Evolutionary conservation across 176 grass and related monocot species (phyloP).

Genomic region (Carex littledalei): DNA sequence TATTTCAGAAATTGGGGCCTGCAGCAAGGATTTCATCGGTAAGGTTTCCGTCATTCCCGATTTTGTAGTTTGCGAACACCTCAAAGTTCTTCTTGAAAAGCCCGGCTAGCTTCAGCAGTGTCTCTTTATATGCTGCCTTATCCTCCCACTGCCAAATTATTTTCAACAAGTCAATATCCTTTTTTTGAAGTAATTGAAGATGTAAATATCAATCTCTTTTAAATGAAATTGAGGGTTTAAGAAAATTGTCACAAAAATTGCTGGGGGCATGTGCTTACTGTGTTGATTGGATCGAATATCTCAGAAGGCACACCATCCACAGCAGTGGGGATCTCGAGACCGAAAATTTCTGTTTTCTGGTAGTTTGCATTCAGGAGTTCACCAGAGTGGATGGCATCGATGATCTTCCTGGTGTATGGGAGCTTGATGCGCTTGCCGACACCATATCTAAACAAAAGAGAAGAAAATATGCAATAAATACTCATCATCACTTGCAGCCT

Average conservation of each 20-base stretch:
- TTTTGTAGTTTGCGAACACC: slow-evolving; percentile 87
- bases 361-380: slow-evolving; percentile 74
- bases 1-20: slow-evolving; percentile 72
- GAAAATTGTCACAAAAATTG: not conserved
- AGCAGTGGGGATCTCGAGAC: slow-evolving; percentile 83
- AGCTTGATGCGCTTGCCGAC: slow-evolving; percentile 94
- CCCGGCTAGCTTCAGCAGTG: slow-evolving; percentile 75
- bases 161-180: not conserved
- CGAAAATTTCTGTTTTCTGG: slow-evolving; percentile 82
- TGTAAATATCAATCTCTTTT: not conserved
- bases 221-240: not conserved
- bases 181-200: not conserved
- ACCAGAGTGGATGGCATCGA: slow-evolving; percentile 94
- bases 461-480: not conserved
- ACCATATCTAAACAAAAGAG: slow-evolving; percentile 54
- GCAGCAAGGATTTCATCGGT: slow-evolving; percentile 93
- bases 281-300: slow-evolving; percentile 93
- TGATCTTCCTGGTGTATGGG: slow-evolving; percentile 84
- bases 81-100: slow-evolving; percentile 98
- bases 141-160: slow-evolving; percentile 55
- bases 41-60: slow-evolving; percentile 56
- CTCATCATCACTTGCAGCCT: not conserved
- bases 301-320: slow-evolving; percentile 75
- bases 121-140: slow-evolving; percentile 72
- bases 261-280: slow-evolving; percentile 36